These are phyloP conservation scores for Fusarium tricinctum DNA, from an alignment of 2,329 filamentous ascomycete species.

Conservation along the genomic window DNA sequence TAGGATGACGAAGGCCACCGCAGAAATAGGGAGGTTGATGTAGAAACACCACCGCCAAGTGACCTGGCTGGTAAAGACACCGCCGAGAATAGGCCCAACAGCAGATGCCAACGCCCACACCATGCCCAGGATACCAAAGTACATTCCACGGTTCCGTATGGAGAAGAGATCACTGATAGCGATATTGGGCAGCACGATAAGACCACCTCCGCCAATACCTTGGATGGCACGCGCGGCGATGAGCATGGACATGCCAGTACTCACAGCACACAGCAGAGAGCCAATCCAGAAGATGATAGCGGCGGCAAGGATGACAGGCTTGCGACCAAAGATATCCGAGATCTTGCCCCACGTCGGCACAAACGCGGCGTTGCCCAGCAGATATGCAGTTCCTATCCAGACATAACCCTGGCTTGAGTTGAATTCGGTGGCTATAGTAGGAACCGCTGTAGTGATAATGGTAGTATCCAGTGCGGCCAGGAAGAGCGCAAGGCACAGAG, in stretches of 20 bases:
- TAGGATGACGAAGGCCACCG: conserved; percentile 62
- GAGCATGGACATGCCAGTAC: conserved; percentile 64
- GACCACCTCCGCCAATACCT: conserved; percentile 69
- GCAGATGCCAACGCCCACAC: conserved; percentile 76
- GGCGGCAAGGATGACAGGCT: conserved; percentile 66
- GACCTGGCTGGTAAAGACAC: conserved; percentile 73
- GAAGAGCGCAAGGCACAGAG: conserved; percentile 63
- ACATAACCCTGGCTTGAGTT: conserved; percentile 77
- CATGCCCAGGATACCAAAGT: conserved; percentile 66
- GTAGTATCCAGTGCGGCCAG: conserved; percentile 70
- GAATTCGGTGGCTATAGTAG: conserved; percentile 74
- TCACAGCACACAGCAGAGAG: conserved; percentile 67
- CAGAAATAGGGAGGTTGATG: conserved; percentile 70
- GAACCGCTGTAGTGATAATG: conserved; percentile 76
- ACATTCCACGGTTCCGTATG: conserved; percentile 64
- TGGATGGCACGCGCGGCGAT: conserved; percentile 70
- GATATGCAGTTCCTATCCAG: conserved; percentile 82
- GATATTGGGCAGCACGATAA: conserved; percentile 72
- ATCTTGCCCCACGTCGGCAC: conserved; percentile 79
- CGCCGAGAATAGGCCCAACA: conserved; percentile 77
- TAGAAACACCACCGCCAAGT: conserved; percentile 80
- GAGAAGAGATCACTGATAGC: conserved; percentile 70
- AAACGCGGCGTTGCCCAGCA: conserved; percentile 76
- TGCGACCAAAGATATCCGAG: conserved; percentile 71
- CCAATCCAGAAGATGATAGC: conserved; percentile 68